Conservation (phyloP, 2,329 filamentous ascomycete species). For the Alternaria atra region DNA sequence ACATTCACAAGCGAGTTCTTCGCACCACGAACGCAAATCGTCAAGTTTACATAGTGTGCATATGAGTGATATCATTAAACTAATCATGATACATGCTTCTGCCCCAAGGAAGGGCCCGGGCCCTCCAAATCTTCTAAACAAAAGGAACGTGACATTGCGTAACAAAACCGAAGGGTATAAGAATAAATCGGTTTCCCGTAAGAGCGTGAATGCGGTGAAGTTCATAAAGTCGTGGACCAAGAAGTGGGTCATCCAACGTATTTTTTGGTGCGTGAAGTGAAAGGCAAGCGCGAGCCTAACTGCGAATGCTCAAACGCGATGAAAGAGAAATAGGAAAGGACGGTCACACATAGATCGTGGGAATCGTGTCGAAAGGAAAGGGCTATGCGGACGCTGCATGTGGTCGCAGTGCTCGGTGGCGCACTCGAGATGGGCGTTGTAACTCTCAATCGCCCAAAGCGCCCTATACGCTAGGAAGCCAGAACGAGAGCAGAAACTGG, state of each 20-base stretch:
- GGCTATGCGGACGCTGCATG: neutral
- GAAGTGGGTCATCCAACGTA: constrained; percentile 5
- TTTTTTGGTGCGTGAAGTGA: constrained; percentile 6
- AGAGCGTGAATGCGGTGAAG: neutral
- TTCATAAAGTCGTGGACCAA: constrained; percentile 8
- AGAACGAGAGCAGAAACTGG: constrained; percentile 53
- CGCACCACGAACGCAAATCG: neutral
- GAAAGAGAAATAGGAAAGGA: neutral
- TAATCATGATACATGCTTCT: neutral
- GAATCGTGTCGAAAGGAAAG: neutral
- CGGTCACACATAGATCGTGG: neutral
- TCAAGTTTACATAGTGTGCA: neutral
- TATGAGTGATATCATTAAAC: neutral
- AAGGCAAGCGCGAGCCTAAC: neutral
- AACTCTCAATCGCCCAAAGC: neutral
- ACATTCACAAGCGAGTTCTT: neutral
- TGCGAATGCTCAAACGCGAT: neutral
- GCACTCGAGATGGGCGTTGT: neutral
- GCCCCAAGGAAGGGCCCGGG: neutral
- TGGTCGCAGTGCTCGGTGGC: neutral
- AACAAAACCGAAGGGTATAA: constrained; percentile 15
- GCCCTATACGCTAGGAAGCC: constrained; percentile 32
- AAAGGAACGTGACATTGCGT: neutral
- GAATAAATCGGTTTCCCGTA: neutral
- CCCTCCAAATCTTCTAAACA: neutral